phyloP scores from a whole-genome alignment of 768 basidiomycete genomes.

The Hortiboletus campestris region DNA sequence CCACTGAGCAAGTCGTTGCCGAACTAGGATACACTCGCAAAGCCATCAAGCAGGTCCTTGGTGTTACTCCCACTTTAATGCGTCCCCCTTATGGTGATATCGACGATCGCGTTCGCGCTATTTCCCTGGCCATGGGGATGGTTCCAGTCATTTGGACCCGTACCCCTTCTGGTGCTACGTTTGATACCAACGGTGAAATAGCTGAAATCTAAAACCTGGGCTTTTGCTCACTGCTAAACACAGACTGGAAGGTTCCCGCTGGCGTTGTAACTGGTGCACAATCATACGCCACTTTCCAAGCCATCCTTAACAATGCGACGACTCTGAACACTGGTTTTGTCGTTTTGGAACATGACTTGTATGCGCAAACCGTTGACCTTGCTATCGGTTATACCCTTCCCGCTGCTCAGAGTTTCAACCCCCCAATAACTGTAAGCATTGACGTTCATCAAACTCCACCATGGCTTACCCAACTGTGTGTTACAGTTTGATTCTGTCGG shows the following conservation, averaged over 20 bases:
- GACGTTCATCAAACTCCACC: neutral
- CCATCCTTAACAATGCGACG: conserved; percentile 69
- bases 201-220: neutral
- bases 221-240: conserved; percentile 11
- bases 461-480: neutral
- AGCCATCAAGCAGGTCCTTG: conserved; percentile 72
- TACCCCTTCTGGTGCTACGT: conserved; percentile 49
- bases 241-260: conserved; percentile 87
- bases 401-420: conserved; percentile 64
- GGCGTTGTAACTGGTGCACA: conserved; percentile 66
- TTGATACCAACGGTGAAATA: conserved; percentile 69
- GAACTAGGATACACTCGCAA: conserved; percentile 92
- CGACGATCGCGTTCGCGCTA: conserved; percentile 91
- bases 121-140: conserved; percentile 88
- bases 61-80: conserved; percentile 77
- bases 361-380: conserved; percentile 81
- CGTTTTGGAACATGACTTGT: conserved; percentile 87
- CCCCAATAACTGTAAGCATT: conserved; percentile 57
- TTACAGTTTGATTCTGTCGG: conserved; percentile 71
- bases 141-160: conserved; percentile 89
- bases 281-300: conserved; percentile 66
- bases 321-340: conserved; percentile 71
- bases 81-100: conserved; percentile 84
- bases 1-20: conserved; percentile 84
- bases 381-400: conserved; percentile 86